phyloP scores from a whole-genome alignment of 2,329 filamentous ascomycete species.

The Cordyceps pruinosa region DNA sequence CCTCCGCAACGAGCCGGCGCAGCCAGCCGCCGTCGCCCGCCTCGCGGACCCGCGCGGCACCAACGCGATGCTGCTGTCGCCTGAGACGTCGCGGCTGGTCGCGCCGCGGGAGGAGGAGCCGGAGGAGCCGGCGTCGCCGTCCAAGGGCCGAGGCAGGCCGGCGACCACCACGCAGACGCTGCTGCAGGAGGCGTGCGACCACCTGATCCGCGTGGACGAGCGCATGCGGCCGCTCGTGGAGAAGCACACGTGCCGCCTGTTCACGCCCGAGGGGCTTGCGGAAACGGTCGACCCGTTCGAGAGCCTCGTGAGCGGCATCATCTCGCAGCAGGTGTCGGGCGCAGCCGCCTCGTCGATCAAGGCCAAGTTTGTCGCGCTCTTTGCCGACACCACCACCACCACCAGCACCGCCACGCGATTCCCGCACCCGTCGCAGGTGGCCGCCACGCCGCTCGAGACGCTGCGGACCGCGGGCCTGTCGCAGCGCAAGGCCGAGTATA shows the following conservation, averaged over 20 bases:
- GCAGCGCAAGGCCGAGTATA: constrained; percentile 92
- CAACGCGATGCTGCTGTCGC: constrained; percentile 66
- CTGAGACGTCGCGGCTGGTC: constrained; percentile 58
- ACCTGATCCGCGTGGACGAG: constrained; percentile 67
- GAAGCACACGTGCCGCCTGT: constrained; percentile 68
- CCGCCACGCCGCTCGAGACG: constrained; percentile 51
- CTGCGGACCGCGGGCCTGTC: constrained; percentile 84
- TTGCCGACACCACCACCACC: constrained; percentile 34
- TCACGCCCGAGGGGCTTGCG: constrained; percentile 73
- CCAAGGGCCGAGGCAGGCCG: constrained; percentile 27
- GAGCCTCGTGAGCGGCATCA: constrained; percentile 76
- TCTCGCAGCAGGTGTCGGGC: constrained; percentile 92
- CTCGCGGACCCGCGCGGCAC: constrained; percentile 58
- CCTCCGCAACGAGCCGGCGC: constrained; percentile 20
- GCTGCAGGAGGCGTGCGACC: constrained; percentile 66
- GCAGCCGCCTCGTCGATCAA: constrained; percentile 88
- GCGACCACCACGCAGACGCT: constrained; percentile 61
- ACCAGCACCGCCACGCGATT: constrained; percentile 40
- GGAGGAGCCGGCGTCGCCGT: constrained; percentile 39
- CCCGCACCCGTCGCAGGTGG: constrained; percentile 70
- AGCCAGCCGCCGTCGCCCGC: constrained; percentile 39
- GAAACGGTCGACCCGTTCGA: constrained; percentile 86
- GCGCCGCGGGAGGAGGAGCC: constrained; percentile 40
- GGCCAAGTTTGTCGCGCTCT: constrained; percentile 72
- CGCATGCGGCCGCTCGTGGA: constrained; percentile 67